Base-by-base conservation (phyloP, 139 green algal species). In the Chlorella sp. region DNA sequence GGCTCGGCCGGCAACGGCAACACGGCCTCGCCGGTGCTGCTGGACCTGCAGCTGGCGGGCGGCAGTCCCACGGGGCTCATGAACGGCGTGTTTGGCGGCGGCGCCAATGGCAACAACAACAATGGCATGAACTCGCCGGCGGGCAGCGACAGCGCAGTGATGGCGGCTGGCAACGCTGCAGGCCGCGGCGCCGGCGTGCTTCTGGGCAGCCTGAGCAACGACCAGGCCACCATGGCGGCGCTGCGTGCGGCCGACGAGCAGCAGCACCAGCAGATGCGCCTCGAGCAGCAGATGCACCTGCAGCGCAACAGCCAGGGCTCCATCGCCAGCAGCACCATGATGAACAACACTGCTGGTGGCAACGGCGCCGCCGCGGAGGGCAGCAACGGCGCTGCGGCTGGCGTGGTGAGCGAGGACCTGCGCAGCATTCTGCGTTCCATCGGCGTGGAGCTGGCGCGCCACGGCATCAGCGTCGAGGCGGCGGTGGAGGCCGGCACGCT, bases 391-490 rank as follows among this genome's bases (percentile, higher is more conserved):
- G 49, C 4, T 5, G 26, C 36, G 5, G 27, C 1, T 30, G 35
- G 59, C 59, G 32, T 31, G 24, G 34, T 3, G 32, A n/a, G 26
- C 0, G 70, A 76, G 51, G 75, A 80, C 64, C 35, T 80, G 0
- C 74, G 73, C 30, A 31, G 2, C 30, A 80, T 80, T 49, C 34
- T 80, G 35, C 61, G 61, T 20, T 80, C 75, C 32, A 80, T 80
- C 22, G 75, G 75, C 29, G 70, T 76, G 22, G 75, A 80, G 63
- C 70, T 80, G 31, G 75, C 75, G 0, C 62, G 75, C 0, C 70
- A 80, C 64, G 51, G 75, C 51, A 76, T 80, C 64, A 72, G 62
- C 68, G 75, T 80, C 24, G 75, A 80, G 35, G 69, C 70, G 1
- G 75, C 75, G 1, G 75, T 80, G 6, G 69, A 42, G 17, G 73